Evolutionary conservation across 495 filamentous ascomycete genomes (phyloP).

Genomic region (Xylaria cubensis): DNA sequence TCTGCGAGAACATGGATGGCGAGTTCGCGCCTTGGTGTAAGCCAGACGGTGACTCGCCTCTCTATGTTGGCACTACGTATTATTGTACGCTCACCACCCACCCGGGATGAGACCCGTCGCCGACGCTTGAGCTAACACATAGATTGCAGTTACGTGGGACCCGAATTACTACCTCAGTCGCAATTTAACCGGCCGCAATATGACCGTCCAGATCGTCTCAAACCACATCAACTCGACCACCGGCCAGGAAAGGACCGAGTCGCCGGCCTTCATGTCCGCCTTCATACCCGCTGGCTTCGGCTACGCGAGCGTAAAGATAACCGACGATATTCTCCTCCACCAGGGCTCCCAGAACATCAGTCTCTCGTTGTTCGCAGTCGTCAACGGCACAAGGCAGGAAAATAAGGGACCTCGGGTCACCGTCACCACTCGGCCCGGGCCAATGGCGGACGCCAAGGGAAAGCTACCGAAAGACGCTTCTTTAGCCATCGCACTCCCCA

Average conservation of each 20-base stretch:
- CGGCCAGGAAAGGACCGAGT: slow-evolving; percentile 35
- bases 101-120: background rate
- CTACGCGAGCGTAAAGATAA: slow-evolving; percentile 49
- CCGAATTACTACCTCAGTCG: slow-evolving; percentile 44
- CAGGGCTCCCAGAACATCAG: slow-evolving; percentile 48
- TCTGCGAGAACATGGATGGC: slow-evolving; percentile 49
- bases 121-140: slow-evolving; percentile 15
- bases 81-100: slow-evolving; percentile 43
- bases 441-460: slow-evolving; percentile 28
- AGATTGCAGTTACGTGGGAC: slow-evolving; percentile 52
- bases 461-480: slow-evolving; percentile 34
- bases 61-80: slow-evolving; percentile 45
- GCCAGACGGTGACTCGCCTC: slow-evolving; percentile 40
- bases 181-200: slow-evolving; percentile 46
- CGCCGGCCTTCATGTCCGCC: slow-evolving; percentile 45
- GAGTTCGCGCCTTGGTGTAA: slow-evolving; percentile 49
- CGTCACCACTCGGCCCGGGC: slow-evolving; percentile 35
- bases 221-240: slow-evolving; percentile 45
- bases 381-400: slow-evolving; percentile 30
- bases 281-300: slow-evolving; percentile 44
- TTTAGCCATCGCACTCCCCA: slow-evolving; percentile 50
- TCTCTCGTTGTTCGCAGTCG: slow-evolving; percentile 40
- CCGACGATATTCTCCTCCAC: slow-evolving; percentile 36
- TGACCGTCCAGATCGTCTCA: slow-evolving; percentile 44
- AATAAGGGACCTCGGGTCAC: slow-evolving; percentile 41